Conservation (phyloP, 192 early-diverging fungal genomes). For the Linnemannia hyalina region DNA sequence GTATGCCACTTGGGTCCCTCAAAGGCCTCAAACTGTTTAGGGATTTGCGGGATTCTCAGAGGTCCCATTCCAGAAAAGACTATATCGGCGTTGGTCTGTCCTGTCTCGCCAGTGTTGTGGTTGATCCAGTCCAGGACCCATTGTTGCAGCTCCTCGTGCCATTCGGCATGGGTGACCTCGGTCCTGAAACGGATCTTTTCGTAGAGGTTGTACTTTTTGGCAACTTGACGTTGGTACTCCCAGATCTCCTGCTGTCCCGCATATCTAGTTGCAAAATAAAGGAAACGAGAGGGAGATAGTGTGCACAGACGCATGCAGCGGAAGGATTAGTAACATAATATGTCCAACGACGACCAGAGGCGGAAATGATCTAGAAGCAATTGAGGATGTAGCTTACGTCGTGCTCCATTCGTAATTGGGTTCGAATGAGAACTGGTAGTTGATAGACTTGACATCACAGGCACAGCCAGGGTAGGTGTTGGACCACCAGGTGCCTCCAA, state of each 20-base stretch:
- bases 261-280: background rate
- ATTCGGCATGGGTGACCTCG: conserved; percentile 30
- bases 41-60: conserved; percentile 54
- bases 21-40: conserved; percentile 58
- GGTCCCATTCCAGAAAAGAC: conserved; percentile 58
- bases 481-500: conserved; percentile 62
- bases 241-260: conserved; percentile 49
- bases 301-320: background rate
- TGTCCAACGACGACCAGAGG: background rate
- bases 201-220: conserved; percentile 38
- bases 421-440: conserved; percentile 32
- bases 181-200: conserved; percentile 50
- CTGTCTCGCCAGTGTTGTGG: background rate
- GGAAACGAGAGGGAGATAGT: background rate
- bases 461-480: conserved; percentile 58
- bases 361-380: background rate
- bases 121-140: conserved; percentile 26
- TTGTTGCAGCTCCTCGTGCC: conserved; percentile 22
- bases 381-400: background rate
- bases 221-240: conserved; percentile 39
- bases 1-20: conserved; percentile 60
- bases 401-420: conserved; percentile 54
- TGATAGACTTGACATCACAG: conserved; percentile 59
- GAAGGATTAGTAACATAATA: background rate
- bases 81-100: background rate